Evolutionary conservation across 2,329 filamentous ascomycete genomes (phyloP).

Genomic region (Venturia effusa): DNA sequence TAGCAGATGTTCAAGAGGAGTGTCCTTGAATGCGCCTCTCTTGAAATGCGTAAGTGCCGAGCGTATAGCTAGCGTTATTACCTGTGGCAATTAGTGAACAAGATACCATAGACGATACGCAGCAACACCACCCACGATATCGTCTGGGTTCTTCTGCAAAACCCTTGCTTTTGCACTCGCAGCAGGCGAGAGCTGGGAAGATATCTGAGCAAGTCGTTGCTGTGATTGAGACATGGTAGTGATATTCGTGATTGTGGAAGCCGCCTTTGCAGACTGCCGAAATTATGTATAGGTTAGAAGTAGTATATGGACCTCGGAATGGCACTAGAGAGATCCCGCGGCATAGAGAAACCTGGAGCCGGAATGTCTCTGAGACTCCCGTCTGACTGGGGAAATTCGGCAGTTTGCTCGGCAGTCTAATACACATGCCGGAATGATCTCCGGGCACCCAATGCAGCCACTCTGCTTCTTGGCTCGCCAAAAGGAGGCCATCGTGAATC

Average conservation of each 20-base stretch:
- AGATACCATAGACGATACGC: not conserved
- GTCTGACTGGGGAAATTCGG: not conserved
- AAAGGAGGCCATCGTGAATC: not conserved
- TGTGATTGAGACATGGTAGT: slow-evolving; percentile 6
- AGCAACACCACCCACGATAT: slow-evolving; percentile 3
- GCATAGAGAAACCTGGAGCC: too few relatives aligned
- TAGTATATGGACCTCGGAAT: not conserved
- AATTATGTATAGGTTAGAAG: not conserved
- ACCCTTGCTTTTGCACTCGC: not conserved
- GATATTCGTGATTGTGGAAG: too few relatives aligned
- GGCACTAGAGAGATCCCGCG: not conserved
- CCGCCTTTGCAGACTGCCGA: not conserved
- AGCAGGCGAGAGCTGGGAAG: slow-evolving; percentile 1
- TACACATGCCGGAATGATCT: too few relatives aligned
- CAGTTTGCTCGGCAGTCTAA: not conserved
- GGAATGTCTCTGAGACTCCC: not conserved
- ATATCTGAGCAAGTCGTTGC: slow-evolving; percentile 10
- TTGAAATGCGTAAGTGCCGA: slow-evolving; percentile 7
- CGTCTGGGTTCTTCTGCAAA: slow-evolving; percentile 10
- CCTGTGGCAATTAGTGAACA: not conserved
- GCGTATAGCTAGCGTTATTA: slow-evolving; percentile 9
- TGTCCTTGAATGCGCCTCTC: slow-evolving; percentile 7
- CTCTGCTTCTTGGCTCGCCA: not conserved
- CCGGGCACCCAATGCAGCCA: not conserved
- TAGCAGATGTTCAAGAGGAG: slow-evolving; percentile 8